Conservation (phyloP, 257 asterid genomes). For the Cynanchum wilfordii region DNA sequence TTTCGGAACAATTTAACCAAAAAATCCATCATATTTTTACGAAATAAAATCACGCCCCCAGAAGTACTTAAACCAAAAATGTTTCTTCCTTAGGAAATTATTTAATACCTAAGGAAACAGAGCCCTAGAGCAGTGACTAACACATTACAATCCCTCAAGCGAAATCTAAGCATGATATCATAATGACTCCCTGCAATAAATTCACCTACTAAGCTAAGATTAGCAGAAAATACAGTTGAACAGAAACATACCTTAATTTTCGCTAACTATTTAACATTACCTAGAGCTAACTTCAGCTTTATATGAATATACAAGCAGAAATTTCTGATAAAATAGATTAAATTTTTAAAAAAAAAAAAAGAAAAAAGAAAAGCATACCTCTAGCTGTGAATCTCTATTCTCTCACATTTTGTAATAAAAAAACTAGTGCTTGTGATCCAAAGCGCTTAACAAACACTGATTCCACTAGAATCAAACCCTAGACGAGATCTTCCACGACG, state of each 20-base stretch:
- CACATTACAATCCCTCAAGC: neutral
- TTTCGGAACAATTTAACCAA: neutral
- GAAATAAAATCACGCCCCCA: neutral
- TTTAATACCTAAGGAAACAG: neutral
- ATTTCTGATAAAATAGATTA: neutral
- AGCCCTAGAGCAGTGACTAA: neutral
- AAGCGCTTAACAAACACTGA: slow-evolving; percentile 1
- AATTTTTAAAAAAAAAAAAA: neutral
- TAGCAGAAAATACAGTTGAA: neutral
- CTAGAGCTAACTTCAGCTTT: no score
- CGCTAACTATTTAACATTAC: no score
- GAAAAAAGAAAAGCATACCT: slow-evolving; percentile 21
- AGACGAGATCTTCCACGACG: neutral
- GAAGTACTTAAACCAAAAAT: neutral
- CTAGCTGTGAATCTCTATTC: slow-evolving; percentile 26
- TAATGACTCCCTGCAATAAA: neutral
- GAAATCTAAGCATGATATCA: neutral
- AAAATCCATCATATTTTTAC: neutral
- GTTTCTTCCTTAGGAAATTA: neutral
- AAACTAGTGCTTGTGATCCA: slow-evolving; percentile 15
- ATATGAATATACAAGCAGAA: neutral
- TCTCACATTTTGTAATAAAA: slow-evolving; percentile 21
- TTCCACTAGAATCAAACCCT: slow-evolving; percentile 6
- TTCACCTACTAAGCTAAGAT: neutral
- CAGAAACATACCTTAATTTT: neutral